phyloP scores from a whole-genome alignment of 2,329 filamentous ascomycete species.

The Leptographium procerum region DNA sequence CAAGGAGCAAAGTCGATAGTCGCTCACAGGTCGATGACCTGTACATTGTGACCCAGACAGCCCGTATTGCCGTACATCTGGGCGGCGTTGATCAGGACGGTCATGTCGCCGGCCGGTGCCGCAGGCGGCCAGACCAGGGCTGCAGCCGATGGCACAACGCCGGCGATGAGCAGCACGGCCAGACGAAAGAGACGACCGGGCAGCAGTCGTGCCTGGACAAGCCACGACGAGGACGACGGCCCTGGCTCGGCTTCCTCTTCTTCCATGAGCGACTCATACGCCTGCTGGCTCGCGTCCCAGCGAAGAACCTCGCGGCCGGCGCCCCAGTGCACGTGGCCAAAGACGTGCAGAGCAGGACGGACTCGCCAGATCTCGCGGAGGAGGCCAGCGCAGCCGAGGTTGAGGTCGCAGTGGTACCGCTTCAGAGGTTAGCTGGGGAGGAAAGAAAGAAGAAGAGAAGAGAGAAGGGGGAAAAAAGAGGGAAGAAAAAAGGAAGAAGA shows the following conservation, averaged over 20 bases:
- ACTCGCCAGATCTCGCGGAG: slow-evolving; percentile 64
- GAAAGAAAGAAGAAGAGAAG: not conserved
- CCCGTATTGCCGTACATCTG: slow-evolving; percentile 44
- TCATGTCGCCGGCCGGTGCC: not conserved
- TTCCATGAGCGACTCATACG: slow-evolving; percentile 59
- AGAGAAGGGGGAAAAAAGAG: not conserved
- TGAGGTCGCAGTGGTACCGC: slow-evolving; percentile 58
- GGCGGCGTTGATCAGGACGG: slow-evolving; percentile 43
- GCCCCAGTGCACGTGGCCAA: slow-evolving; percentile 74
- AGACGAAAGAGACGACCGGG: slow-evolving; percentile 32
- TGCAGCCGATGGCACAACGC: slow-evolving; percentile 23
- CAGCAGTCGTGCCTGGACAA: slow-evolving; percentile 17
- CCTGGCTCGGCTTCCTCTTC: too few relatives aligned
- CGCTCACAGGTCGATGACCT: slow-evolving; percentile 24
- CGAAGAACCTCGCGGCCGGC: slow-evolving; percentile 58
- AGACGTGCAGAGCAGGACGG: slow-evolving; percentile 65
- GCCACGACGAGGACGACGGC: not conserved
- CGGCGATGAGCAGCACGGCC: slow-evolving; percentile 32
- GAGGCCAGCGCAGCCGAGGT: slow-evolving; percentile 59
- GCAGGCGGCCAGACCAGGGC: not conserved
- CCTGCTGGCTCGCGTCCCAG: slow-evolving; percentile 63
- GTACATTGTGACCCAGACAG: slow-evolving; percentile 28
- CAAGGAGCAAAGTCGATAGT: not conserved
- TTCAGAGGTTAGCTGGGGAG: slow-evolving; percentile 14
- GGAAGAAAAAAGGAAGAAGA: not conserved